Evolutionary conservation across 2,329 filamentous ascomycete species (phyloP).

Genomic region (Cercospora sojina): DNA sequence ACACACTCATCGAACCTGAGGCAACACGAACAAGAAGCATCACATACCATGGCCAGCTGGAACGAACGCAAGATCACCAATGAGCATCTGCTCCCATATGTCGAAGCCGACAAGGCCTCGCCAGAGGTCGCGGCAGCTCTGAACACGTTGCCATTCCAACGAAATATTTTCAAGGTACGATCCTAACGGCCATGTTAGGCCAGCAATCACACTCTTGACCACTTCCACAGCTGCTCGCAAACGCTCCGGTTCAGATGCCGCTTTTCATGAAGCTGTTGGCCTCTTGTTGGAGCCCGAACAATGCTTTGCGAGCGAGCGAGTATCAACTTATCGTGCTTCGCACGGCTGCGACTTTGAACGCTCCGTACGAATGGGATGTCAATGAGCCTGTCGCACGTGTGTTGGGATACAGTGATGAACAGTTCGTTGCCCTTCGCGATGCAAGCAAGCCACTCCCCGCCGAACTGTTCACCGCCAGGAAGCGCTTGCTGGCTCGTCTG

Average conservation of each 20-base stretch:
- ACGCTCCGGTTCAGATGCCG: neutral
- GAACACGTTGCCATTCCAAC: neutral
- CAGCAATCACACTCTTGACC: neutral
- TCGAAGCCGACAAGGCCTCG: neutral
- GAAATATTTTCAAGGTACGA: neutral
- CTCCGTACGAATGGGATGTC: slow-evolving; percentile 4
- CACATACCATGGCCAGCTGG: neutral
- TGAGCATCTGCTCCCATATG: slow-evolving; percentile 3
- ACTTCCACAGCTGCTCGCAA: neutral
- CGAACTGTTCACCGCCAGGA: neutral
- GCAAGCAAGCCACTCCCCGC: neutral
- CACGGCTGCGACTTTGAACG: slow-evolving; percentile 1
- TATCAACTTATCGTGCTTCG: neutral
- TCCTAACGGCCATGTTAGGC: neutral
- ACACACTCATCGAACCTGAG: neutral
- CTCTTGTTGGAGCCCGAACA: neutral
- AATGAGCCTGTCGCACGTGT: neutral
- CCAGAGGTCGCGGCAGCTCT: neutral
- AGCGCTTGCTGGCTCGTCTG: neutral
- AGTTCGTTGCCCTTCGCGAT: neutral
- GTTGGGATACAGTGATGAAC: neutral
- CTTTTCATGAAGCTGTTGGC: neutral
- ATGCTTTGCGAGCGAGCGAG: neutral
- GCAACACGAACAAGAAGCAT: neutral
- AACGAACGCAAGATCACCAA: slow-evolving; percentile 2